These are phyloP conservation scores for Solidago caesia DNA, from an alignment of 129 eudicot genomes.

Conservation along the genomic window DNA sequence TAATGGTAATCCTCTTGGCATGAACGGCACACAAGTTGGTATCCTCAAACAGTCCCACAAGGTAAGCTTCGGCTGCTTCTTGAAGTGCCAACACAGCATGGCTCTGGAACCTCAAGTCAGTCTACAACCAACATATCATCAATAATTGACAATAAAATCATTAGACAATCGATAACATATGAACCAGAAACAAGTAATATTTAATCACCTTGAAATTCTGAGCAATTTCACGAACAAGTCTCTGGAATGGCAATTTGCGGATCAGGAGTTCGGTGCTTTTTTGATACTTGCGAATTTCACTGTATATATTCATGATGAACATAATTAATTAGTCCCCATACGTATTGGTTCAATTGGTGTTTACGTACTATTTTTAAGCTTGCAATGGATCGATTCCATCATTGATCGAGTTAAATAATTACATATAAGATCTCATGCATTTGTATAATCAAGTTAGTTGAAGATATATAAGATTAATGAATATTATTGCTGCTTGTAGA, in stretches of 20 bases:
- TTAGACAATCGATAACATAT: neutral
- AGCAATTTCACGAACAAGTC: slow-evolving; percentile 58
- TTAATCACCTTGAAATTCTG: slow-evolving; percentile 41
- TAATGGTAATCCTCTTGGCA: slow-evolving; percentile 36
- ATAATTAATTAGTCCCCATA: neutral
- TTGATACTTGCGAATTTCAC: slow-evolving; percentile 38
- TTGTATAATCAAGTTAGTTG: too few relatives aligned
- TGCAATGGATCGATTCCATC: too few relatives aligned
- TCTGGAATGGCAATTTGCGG: slow-evolving; percentile 39
- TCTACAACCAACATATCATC: slow-evolving; percentile 24
- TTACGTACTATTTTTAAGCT: too few relatives aligned
- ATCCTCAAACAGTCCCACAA: slow-evolving; percentile 45
- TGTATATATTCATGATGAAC: slow-evolving; percentile 8
- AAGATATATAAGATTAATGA: too few relatives aligned
- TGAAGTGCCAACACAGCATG: slow-evolving; percentile 33
- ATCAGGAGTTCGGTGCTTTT: slow-evolving; percentile 17
- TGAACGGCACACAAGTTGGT: slow-evolving; percentile 32
- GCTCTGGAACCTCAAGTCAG: slow-evolving; percentile 43
- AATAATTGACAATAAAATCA: too few relatives aligned
- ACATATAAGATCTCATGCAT: too few relatives aligned
- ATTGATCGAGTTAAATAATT: too few relatives aligned
- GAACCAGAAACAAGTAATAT: neutral
- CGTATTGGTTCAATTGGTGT: neutral
- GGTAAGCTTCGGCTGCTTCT: slow-evolving; percentile 42
- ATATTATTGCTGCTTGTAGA: too few relatives aligned